These are phyloP conservation scores for Pythium sp. DNA, from an alignment of 352 stramenopile genomes.

Conservation along the genomic window DNA sequence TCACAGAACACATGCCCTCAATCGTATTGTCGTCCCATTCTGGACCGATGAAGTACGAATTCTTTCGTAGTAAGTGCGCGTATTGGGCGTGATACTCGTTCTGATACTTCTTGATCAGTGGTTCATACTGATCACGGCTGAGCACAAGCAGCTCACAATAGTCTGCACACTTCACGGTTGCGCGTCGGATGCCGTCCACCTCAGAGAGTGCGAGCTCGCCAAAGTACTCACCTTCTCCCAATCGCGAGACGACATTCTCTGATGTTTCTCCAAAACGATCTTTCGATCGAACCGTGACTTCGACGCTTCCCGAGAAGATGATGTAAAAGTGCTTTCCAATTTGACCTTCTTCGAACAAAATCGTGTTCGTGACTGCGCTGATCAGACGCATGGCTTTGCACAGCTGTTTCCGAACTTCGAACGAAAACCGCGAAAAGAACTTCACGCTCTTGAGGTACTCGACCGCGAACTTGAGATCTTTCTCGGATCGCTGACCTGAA, in stretches of 20 bases:
- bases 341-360: conserved; percentile 80
- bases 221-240: conserved; percentile 76
- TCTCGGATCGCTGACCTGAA: conserved; percentile 66
- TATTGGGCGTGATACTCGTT: conserved; percentile 84
- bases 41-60: conserved; percentile 70
- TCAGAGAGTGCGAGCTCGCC: conserved; percentile 76
- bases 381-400: conserved; percentile 82
- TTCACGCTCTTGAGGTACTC: conserved; percentile 87
- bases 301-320: conserved; percentile 69
- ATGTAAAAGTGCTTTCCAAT: conserved; percentile 82
- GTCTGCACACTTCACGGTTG: conserved; percentile 64
- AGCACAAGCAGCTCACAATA: conserved; percentile 78
- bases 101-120: conserved; percentile 80
- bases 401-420: conserved; percentile 83
- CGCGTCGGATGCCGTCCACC: conserved; percentile 55
- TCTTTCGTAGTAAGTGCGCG: conserved; percentile 71
- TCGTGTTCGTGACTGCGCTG: conserved; percentile 73
- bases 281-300: conserved; percentile 65
- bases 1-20: conserved; percentile 82
- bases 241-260: conserved; percentile 61
- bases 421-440: conserved; percentile 83
- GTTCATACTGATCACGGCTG: conserved; percentile 77
- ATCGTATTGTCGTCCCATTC: conserved; percentile 84
- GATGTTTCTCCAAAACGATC: conserved; percentile 72
- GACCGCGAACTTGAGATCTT: conserved; percentile 83